Evolutionary conservation across 1,139 yeast species (phyloP).

Genomic region (Protomyces lactucae-debilis): DNA sequence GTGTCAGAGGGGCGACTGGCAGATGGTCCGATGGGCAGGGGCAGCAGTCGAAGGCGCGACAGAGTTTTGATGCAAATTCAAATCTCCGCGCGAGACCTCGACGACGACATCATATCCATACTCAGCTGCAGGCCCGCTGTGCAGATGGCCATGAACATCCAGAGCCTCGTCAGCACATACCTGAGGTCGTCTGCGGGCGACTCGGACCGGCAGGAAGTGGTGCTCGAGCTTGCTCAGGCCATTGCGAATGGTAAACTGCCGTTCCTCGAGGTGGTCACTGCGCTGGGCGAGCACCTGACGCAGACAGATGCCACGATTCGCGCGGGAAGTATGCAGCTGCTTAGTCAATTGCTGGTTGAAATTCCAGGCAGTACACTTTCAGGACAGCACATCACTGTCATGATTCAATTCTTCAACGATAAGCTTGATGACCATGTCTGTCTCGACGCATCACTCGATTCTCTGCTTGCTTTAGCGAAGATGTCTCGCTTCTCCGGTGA

Average conservation of each 20-base stretch:
- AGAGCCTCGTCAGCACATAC: neutral
- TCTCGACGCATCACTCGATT: slow-evolving; percentile 4
- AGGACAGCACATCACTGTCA: slow-evolving; percentile 13
- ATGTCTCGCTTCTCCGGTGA: slow-evolving; percentile 17
- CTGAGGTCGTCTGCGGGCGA: neutral
- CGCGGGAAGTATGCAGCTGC: slow-evolving; percentile 35
- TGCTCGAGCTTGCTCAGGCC: neutral
- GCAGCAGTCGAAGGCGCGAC: no score
- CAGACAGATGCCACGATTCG: slow-evolving; percentile 59
- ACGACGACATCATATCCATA: no score
- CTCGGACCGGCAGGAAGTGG: neutral
- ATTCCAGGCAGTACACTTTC: slow-evolving; percentile 19
- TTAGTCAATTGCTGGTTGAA: neutral
- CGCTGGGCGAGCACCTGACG: slow-evolving; percentile 59
- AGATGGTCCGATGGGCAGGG: no score
- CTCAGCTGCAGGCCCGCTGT: no score
- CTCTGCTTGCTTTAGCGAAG: slow-evolving; percentile 15
- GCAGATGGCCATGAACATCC: neutral
- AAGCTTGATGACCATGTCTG: slow-evolving; percentile 19
- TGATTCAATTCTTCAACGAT: slow-evolving; percentile 26
- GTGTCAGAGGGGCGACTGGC: no score
- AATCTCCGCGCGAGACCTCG: no score
- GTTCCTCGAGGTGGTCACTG: slow-evolving; percentile 52
- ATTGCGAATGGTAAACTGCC: slow-evolving; percentile 37
- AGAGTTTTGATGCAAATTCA: no score